These are phyloP conservation scores for Cyclospora cayetanensis DNA, from an alignment of 169 alveolate genomes.

Conservation along the genomic window DNA sequence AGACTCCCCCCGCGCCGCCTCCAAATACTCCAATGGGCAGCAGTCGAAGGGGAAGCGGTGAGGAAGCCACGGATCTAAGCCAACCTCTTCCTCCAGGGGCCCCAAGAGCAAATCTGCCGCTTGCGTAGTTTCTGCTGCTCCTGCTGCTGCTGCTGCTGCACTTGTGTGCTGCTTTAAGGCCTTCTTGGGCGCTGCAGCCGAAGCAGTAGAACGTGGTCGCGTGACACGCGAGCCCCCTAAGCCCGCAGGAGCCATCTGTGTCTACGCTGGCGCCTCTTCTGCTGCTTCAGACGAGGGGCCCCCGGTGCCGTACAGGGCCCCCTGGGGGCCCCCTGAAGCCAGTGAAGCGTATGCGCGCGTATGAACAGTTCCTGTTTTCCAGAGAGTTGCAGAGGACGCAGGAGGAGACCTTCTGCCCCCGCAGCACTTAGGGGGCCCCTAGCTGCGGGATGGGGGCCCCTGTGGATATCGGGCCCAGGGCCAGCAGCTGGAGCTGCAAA, in stretches of 20 bases:
- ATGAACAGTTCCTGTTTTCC: too few relatives aligned
- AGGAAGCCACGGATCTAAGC: not conserved
- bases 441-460: too few relatives aligned
- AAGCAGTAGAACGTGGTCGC: not conserved
- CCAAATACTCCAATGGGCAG: not conserved
- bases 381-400: too few relatives aligned
- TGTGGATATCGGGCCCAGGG: too few relatives aligned
- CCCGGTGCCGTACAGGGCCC: too few relatives aligned
- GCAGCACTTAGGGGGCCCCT: too few relatives aligned
- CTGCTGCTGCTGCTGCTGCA: conserved; percentile 15
- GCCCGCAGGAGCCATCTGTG: not conserved
- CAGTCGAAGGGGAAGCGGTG: not conserved
- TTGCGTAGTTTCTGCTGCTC: not conserved
- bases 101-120: conserved; percentile 1
- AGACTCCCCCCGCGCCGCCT: not conserved
- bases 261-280: not conserved
- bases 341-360: too few relatives aligned
- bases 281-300: too few relatives aligned
- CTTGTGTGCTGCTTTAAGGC: not conserved
- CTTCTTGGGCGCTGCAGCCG: not conserved
- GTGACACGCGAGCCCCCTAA: not conserved
- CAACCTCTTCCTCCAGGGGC: conserved; percentile 18
- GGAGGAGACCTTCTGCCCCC: too few relatives aligned
- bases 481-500: too few relatives aligned
- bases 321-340: too few relatives aligned